A percentile compares a stretch with the other conserved stretches of the same genome.
Conservation (phyloP, 1,139 yeast species). For the Keqinozyma sinolaborantium region DNA sequence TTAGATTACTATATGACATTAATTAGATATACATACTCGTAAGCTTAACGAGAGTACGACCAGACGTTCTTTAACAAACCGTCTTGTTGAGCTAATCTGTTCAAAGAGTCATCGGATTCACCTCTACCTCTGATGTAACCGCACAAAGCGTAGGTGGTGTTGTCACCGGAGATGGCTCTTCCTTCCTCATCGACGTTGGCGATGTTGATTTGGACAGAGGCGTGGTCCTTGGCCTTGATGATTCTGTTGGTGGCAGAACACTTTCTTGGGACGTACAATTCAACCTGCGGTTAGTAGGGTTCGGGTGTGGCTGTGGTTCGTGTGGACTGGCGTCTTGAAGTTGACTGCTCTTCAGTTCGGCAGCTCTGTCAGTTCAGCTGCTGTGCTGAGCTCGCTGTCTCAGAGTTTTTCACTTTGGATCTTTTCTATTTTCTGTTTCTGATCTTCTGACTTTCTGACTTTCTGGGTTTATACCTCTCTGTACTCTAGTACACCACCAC, state of each 20-base stretch:
- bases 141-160: conserved; percentile 93
- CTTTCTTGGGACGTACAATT: conserved; percentile 99
- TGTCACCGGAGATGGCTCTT: conserved; percentile 86
- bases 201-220: conserved; percentile 80
- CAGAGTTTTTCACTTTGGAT: neutral
- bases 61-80: conserved; percentile 98
- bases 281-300: conserved; percentile 64
- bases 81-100: conserved; percentile 99
- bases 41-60: conserved; percentile 95
- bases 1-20: conserved; percentile 11
- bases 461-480: no score
- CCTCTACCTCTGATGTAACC: conserved; percentile 82
- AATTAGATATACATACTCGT: conserved; percentile 24
- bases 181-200: conserved; percentile 84
- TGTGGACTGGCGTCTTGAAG: neutral
- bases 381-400: neutral
- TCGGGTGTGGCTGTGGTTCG: neutral
- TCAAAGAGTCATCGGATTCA: conserved; percentile 98
- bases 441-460: no score
- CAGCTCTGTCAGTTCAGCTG: neutral
- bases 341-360: conserved; percentile 1
- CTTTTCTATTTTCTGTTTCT: no score
- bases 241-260: conserved; percentile 99
- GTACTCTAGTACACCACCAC: no score
- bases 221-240: conserved; percentile 99